A percentile compares a stretch with the other conserved stretches of the same genome.
phyloP scores from a whole-genome alignment of 495 filamentous ascomycete genomes.

The Aspergillus homomorphus region DNA sequence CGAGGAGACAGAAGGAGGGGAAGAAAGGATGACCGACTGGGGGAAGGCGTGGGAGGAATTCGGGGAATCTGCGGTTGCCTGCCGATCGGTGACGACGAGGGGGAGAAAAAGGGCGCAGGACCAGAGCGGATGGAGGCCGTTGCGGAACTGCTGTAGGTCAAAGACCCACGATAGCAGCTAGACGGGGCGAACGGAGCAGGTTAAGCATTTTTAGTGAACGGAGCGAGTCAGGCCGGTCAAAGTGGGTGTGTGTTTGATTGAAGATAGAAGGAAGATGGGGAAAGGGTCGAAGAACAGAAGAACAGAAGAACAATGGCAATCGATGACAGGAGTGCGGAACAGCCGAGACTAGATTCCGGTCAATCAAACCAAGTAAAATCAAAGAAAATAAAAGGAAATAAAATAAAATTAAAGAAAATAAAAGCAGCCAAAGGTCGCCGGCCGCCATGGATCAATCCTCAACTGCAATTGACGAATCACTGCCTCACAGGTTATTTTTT shows the following conservation, averaged over 20 bases:
- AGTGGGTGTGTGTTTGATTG: too few relatives aligned
- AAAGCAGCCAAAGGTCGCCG: background rate
- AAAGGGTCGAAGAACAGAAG: background rate
- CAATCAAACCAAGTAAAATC: background rate
- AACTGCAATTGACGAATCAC: background rate
- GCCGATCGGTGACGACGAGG: background rate
- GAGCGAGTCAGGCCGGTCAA: background rate
- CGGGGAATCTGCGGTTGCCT: slow-evolving; percentile 1
- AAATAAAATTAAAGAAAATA: background rate
- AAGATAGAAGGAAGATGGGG: background rate
- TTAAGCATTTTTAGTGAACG: background rate
- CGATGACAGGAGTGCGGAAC: background rate
- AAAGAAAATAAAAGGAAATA: background rate
- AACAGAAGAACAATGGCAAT: background rate
- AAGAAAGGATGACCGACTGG: background rate
- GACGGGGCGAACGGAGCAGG: background rate
- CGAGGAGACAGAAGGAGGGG: background rate
- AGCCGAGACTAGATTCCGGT: background rate
- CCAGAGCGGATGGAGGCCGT: background rate
- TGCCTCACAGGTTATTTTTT: background rate
- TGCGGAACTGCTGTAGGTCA: slow-evolving; percentile 3
- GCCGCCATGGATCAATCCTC: background rate
- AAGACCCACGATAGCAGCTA: slow-evolving; percentile 4
- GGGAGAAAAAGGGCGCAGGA: background rate
- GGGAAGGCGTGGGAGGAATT: background rate